Evolutionary conservation across 345 rosid genomes (phyloP).

Genomic region (Citrus reticulata): DNA sequence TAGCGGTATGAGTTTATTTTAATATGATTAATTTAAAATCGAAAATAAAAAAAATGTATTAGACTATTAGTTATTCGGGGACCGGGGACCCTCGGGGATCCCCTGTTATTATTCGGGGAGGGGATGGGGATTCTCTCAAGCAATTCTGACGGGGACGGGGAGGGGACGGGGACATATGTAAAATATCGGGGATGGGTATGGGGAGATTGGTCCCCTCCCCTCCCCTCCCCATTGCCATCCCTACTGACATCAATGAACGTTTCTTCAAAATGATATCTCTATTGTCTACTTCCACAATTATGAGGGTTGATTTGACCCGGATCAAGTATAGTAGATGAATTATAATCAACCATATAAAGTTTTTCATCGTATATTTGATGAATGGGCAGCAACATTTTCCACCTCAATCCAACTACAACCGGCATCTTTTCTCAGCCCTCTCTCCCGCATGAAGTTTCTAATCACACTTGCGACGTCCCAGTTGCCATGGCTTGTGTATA

Average conservation of each 20-base stretch:
- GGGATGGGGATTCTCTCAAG: no score
- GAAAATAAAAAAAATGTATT: no score
- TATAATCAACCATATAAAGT: neutral
- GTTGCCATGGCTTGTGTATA: conserved; percentile 46
- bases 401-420: conserved; percentile 71
- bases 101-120: no score
- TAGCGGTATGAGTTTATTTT: no score
- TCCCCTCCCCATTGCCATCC: no score
- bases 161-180: no score
- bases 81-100: no score
- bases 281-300: neutral
- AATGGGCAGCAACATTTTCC: conserved; percentile 10
- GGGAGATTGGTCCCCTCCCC: no score
- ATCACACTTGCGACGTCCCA: conserved; percentile 53
- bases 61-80: no score
- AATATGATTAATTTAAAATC: no score
- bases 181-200: no score
- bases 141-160: no score
- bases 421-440: conserved; percentile 53
- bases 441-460: conserved; percentile 61
- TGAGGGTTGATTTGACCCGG: neutral
- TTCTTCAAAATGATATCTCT: neutral
- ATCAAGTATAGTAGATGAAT: neutral
- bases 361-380: neutral
- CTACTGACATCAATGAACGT: neutral